Conservation (phyloP, 441 rosid species). For the Syzygium malaccense region DNA sequence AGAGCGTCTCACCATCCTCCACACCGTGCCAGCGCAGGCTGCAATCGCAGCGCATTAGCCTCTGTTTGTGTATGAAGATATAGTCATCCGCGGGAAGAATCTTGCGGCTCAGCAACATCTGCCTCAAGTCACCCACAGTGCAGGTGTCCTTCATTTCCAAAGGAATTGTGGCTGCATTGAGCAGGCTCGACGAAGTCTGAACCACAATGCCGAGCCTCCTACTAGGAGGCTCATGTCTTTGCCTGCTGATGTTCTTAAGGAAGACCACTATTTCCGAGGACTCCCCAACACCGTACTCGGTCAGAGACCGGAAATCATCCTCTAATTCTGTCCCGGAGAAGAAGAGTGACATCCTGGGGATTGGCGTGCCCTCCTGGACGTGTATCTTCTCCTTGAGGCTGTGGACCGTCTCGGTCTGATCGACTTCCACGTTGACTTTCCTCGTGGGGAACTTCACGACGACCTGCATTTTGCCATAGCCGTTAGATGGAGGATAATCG, state of each 20-base stretch:
- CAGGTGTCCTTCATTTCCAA: slow-evolving; percentile 51
- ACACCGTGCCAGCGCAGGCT: slow-evolving; percentile 86
- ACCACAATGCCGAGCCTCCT: slow-evolving; percentile 37
- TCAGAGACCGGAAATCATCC: slow-evolving; percentile 57
- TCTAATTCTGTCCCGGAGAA: slow-evolving; percentile 45
- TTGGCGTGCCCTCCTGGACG: slow-evolving; percentile 48
- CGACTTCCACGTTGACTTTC: slow-evolving; percentile 43
- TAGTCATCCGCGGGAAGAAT: slow-evolving; percentile 64
- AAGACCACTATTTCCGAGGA: slow-evolving; percentile 57
- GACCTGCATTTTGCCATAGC: slow-evolving; percentile 25
- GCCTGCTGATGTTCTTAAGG: slow-evolving; percentile 26
- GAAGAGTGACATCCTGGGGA: slow-evolving; percentile 55
- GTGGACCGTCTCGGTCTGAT: slow-evolving; percentile 57
- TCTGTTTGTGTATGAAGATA: slow-evolving; percentile 74
- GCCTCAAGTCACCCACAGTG: slow-evolving; percentile 45
- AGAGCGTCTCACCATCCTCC: slow-evolving; percentile 57
- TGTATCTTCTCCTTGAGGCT: slow-evolving; percentile 82
- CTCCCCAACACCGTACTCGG: slow-evolving; percentile 55
- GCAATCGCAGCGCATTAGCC: slow-evolving; percentile 69
- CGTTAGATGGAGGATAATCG: background rate
- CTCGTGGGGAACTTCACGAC: slow-evolving; percentile 44
- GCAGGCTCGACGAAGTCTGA: slow-evolving; percentile 62
- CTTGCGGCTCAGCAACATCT: slow-evolving; percentile 32
- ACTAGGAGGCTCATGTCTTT: slow-evolving; percentile 28
- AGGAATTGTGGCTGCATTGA: slow-evolving; percentile 57